These are phyloP conservation scores for Zymoseptoria brevis DNA, from an alignment of 2,329 filamentous ascomycete species.

Conservation along the genomic window DNA sequence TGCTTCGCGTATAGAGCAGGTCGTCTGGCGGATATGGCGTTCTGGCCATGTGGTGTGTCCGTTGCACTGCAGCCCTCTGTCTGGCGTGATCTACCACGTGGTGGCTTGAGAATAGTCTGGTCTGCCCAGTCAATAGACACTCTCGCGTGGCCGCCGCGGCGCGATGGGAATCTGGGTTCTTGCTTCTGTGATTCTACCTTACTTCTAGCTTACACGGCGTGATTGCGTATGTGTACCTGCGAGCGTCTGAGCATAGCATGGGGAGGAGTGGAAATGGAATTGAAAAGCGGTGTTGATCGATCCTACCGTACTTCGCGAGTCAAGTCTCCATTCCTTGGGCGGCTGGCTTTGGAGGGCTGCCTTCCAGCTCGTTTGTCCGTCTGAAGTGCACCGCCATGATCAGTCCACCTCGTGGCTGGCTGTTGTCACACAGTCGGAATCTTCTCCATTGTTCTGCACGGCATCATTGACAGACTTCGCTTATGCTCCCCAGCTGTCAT, in stretches of 20 bases:
- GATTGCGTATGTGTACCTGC: conserved; percentile 10
- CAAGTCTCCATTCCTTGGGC: not conserved
- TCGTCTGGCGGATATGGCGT: not conserved
- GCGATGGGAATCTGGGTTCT: not conserved
- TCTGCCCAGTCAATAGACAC: not conserved
- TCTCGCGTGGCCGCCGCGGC: not conserved
- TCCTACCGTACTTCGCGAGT: not conserved
- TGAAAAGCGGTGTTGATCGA: conserved; percentile 5
- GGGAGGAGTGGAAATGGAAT: conserved; percentile 12
- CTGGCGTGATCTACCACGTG: conserved; percentile 7
- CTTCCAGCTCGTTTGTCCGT: too few relatives aligned
- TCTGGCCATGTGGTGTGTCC: conserved; percentile 1
- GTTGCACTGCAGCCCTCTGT: not conserved
- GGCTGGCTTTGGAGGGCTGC: not conserved
- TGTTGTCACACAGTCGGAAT: not conserved
- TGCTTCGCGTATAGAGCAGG: conserved; percentile 60
- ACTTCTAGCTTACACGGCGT: conserved; percentile 4
- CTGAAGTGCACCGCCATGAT: too few relatives aligned
- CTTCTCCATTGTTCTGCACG: not conserved
- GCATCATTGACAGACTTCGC: not conserved
- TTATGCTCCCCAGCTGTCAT: not conserved
- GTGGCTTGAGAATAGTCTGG: conserved; percentile 4
- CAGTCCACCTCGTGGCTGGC: not conserved
- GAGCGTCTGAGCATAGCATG: conserved; percentile 18
- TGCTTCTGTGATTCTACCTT: not conserved